Base-by-base conservation (phyloP, 2,329 filamentous ascomycete genomes). In the Truncatella angustata region DNA sequence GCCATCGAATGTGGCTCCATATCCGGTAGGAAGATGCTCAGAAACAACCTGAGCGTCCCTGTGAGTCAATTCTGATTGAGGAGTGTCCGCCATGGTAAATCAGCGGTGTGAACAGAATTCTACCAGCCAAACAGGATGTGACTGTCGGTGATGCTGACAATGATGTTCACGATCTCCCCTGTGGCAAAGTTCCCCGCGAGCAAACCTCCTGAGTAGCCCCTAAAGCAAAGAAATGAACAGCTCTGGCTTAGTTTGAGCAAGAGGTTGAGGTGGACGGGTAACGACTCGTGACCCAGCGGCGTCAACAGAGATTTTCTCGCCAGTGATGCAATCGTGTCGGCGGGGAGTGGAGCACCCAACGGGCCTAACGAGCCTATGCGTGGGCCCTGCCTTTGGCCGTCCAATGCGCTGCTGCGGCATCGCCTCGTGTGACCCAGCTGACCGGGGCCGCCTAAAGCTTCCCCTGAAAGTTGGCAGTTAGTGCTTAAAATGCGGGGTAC, bases 1-100 rank as follows among this genome's bases (percentile, higher is more conserved):
- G 24, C 66, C 66, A 54, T 74, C 70, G 52, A 75, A 73, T 28
- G 70, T 67, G 26, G 70, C 72, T n/a, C 73, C 69, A 58, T 70
- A 77, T 42, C 67, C 65, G 16, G 70, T 63, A 45, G 72, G 70
- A 34, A 75, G 60, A 59, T 75, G 72, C 50, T 64, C 65, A 23
- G 71, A 67, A 28, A 75, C 66, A 42, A 75, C 64, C 52, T 63
- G 62, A 50, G 70, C 70, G 12, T 60, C 55, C 30, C 57, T 58
- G 37, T 54, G 51, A 18, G 57, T 54, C 28, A 58, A 54, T 26
- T 53, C 53, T 26, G 55, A 50, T 48, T 50, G 36, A 23, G 35
- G 14, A 21, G 42, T 44, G 40, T 36, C 42, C 14, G 44, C 36
- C 52, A 51, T 54, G 28, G 3, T 49, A 49, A 26, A n/a, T n/a